Base-by-base conservation (phyloP, 225 moss, liverwort and hornwort genomes). In the Antitrichia curtipendula region DNA sequence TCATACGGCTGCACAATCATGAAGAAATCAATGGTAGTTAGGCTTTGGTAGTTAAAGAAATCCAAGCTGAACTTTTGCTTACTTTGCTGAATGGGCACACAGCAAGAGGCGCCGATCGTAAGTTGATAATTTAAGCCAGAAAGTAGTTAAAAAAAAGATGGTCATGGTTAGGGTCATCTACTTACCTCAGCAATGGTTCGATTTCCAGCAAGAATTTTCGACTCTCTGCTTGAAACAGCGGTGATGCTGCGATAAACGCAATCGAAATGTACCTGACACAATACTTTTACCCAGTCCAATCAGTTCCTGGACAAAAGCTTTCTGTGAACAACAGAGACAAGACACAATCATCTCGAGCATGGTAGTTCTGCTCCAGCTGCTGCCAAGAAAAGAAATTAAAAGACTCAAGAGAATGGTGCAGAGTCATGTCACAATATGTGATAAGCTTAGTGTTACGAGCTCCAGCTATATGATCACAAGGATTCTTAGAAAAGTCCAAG, bases 191-290 rank as follows among this genome's bases (percentile, higher is more conserved):
- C 94, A 87, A 95, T 92, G 40, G 88, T 95, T 86, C 95, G 95
- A 92, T 95, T 95, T 36, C 95, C 95, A 47, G 93, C 92, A 62
- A 95, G 94, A 66, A 95, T 89, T 88, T 95, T 95, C 24, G 95
- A 95, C 82, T 95, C 94, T 91, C 95, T 92, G 87, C 95, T 95
- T 84, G 95, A 95, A 82, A 95, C 95, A 71, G 90, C 95, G 32
- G 94, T 95, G 81, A 95, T 94, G 87, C 89, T 94, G 78, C 92
- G 90, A 78, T 89, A 95, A 34, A 95, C 88, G 78, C 94, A 94
- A 89, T 95, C 94, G 40, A 95, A 95, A 89, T 95, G 95, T 69
- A 94, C 95, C 95, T 95, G 94, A 75, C 43, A 86, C 66, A 61
- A 86, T 56, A 82, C 59, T 84, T 84, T 47, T 71, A 32, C 68